Conservation (phyloP, 257 asterid species). For the Rubia yunnanensis region DNA sequence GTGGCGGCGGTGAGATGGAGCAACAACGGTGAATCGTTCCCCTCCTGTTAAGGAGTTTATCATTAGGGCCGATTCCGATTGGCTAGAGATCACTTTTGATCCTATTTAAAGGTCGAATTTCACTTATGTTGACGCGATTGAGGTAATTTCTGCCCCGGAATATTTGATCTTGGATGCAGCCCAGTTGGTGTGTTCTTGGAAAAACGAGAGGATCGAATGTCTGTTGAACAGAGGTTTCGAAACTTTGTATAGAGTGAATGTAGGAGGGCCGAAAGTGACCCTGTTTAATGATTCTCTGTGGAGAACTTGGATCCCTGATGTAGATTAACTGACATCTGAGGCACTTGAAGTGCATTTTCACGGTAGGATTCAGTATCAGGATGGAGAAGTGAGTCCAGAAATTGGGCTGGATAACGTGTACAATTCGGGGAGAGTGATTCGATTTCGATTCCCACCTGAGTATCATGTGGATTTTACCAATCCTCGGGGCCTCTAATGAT, state of each 20-base stretch:
- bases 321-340: constrained; percentile 30
- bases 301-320: constrained; percentile 90
- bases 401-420: constrained; percentile 89
- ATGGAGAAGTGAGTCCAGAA: constrained; percentile 79
- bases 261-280: constrained; percentile 88
- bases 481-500: constrained; percentile 36
- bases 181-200: constrained; percentile 32
- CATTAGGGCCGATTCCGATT: constrained; percentile 39
- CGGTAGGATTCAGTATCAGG: constrained; percentile 54
- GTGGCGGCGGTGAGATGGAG: too few species aligned
- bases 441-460: constrained; percentile 34
- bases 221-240: constrained; percentile 62
- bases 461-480: constrained; percentile 60
- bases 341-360: constrained; percentile 37
- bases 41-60: constrained; percentile 56
- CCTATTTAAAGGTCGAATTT: constrained; percentile 42
- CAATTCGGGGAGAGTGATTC: constrained; percentile 62
- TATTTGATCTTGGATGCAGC: constrained; percentile 73
- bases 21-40: too few species aligned
- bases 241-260: constrained; percentile 65
- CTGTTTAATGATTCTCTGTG: constrained; percentile 93
- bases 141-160: constrained; percentile 71
- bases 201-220: constrained; percentile 44
- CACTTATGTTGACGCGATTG: constrained; percentile 74
- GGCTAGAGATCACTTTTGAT: constrained; percentile 41